A percentile compares a stretch with the other conserved stretches of the same genome.
phyloP scores from a whole-genome alignment of 768 basidiomycete genomes.

The Tylopilus sp. region DNA sequence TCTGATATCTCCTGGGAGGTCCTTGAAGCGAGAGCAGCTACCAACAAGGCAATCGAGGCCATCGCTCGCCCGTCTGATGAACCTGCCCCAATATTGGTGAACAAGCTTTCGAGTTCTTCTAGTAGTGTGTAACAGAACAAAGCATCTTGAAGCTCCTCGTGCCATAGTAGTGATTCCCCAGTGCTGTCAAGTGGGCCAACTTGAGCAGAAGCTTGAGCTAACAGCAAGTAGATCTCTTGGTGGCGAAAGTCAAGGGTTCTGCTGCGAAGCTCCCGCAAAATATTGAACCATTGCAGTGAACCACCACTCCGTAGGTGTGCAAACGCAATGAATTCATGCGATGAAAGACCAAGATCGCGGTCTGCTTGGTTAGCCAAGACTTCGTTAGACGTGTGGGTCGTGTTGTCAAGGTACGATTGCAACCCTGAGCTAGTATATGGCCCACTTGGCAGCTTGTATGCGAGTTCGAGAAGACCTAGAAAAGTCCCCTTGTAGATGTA shows the following conservation, averaged over 20 bases:
- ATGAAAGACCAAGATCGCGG: constrained; percentile 38
- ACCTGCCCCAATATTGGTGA: constrained; percentile 36
- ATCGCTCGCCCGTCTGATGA: constrained; percentile 38
- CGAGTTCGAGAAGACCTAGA: background rate
- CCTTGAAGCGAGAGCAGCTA: constrained; percentile 12
- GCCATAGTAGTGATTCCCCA: constrained; percentile 33
- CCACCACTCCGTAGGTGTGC: constrained; percentile 43
- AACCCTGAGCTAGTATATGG: constrained; percentile 29
- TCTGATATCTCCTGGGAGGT: background rate
- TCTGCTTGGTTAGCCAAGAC: constrained; percentile 39
- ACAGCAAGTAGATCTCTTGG: constrained; percentile 39
- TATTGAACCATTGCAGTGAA: constrained; percentile 21
- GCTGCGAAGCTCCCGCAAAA: constrained; percentile 41
- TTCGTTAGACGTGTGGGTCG: constrained; percentile 40
- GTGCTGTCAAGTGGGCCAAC: constrained; percentile 28
- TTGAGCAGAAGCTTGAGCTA: constrained; percentile 45
- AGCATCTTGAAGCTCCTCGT: constrained; percentile 31
- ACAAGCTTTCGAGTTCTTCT: constrained; percentile 31
- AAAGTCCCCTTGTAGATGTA: background rate
- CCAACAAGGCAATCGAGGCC: constrained; percentile 32
- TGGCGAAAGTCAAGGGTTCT: constrained; percentile 37
- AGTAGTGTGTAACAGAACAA: constrained; percentile 31
- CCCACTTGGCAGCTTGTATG: constrained; percentile 28
- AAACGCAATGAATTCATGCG: constrained; percentile 47
- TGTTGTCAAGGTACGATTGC: constrained; percentile 33